Evolutionary conservation across 352 stramenopile species (phyloP).

Genomic region (Phytopythium montanum): DNA sequence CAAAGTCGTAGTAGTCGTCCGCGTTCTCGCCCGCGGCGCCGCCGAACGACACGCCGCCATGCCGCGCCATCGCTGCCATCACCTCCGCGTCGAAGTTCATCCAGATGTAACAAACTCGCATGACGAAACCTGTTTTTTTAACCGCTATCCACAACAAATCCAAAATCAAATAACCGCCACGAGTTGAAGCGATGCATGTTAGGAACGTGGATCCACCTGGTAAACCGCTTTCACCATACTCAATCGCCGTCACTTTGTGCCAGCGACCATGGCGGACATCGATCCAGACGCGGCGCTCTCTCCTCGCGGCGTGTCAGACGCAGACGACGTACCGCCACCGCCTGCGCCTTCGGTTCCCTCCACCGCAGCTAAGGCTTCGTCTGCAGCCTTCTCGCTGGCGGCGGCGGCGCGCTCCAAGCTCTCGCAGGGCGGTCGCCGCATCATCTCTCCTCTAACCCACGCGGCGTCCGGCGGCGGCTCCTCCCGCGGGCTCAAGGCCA

Average conservation of each 20-base stretch:
- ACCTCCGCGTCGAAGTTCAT: not conserved
- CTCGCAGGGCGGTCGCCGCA: conserved; percentile 41
- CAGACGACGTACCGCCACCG: not conserved
- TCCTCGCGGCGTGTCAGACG: not conserved
- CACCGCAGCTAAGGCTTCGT: conserved; percentile 32
- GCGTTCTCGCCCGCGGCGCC: not conserved
- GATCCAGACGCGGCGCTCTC: not conserved
- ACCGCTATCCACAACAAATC: too few species aligned
- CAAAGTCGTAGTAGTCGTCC: conserved; percentile 60
- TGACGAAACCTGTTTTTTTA: too few species aligned
- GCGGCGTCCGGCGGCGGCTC: conserved; percentile 4
- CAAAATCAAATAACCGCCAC: not conserved
- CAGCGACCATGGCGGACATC: not conserved
- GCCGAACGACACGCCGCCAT: not conserved
- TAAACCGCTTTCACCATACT: not conserved
- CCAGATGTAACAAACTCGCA: too few species aligned
- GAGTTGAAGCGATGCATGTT: not conserved
- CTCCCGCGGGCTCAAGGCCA: not conserved
- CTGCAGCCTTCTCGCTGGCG: conserved; percentile 50
- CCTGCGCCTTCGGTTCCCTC: not conserved
- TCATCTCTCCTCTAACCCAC: conserved; percentile 42
- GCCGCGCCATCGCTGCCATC: not conserved
- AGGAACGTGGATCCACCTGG: not conserved
- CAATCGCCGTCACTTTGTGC: not conserved
- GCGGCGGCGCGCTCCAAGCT: conserved; percentile 45